Percentiles rank a stretch among this genome's conserved stretches.
Conservation (phyloP, 345 rosid species). For the Lumnitzera racemosa region DNA sequence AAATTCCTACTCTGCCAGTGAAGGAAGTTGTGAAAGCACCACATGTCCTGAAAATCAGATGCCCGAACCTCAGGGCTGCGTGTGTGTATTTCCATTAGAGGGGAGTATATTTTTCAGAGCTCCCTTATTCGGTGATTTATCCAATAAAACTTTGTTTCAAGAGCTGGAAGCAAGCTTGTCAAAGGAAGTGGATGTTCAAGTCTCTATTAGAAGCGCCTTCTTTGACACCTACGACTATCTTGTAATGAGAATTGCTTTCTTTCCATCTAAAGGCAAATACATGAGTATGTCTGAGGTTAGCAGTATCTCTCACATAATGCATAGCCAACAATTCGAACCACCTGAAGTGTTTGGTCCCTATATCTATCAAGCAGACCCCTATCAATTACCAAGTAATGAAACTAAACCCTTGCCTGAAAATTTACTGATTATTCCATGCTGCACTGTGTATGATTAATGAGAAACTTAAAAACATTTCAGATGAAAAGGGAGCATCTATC, state of each 20-base stretch:
- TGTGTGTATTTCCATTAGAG: slow-evolving; percentile 75
- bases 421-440: too few relatives aligned
- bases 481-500: slow-evolving; percentile 24
- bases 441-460: too few relatives aligned
- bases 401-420: too few relatives aligned
- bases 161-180: slow-evolving; percentile 71
- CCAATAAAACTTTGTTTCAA: slow-evolving; percentile 53
- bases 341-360: slow-evolving; percentile 76
- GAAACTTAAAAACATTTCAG: too few relatives aligned
- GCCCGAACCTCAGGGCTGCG: slow-evolving; percentile 80
- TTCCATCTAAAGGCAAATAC: slow-evolving; percentile 46
- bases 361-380: slow-evolving; percentile 71
- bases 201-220: slow-evolving; percentile 58
- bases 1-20: slow-evolving; percentile 59
- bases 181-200: slow-evolving; percentile 61
- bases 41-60: slow-evolving; percentile 55
- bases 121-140: slow-evolving; percentile 55
- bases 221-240: slow-evolving; percentile 78
- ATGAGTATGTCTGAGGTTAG: slow-evolving; percentile 55
- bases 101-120: slow-evolving; percentile 74
- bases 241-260: slow-evolving; percentile 63
- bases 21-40: slow-evolving; percentile 62
- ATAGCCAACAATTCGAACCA: slow-evolving; percentile 81
- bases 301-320: slow-evolving; percentile 58
- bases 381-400: slow-evolving; percentile 58